Evolutionary conservation across 371 early-diverging fungal species (phyloP), one percentile per base, ranked within the genome.

Genomic region (Mitosporidium daphniae): DNA sequence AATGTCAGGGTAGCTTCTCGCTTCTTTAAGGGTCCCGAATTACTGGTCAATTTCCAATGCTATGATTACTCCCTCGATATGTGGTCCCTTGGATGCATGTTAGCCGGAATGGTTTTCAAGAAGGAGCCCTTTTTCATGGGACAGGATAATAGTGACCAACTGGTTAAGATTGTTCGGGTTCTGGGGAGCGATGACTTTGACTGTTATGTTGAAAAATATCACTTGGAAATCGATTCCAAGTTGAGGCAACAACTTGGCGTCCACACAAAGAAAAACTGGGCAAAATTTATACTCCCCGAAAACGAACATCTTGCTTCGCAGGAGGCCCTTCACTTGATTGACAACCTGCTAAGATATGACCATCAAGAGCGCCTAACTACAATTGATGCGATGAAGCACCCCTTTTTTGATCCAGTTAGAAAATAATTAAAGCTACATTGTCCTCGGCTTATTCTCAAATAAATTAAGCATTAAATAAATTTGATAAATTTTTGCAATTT

Each of bases 41-140:
- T 98, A 19, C 55, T 98, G 27, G 84, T 98, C 4, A 86, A 93
- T 40, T 77, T 77, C 43, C 73, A 66, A 34, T 61, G 62, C 37
- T 98, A 98, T 44, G 93, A 93, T 48, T 98, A 93, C 42, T 80
- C 89, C 14, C 49, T 98, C 31, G 99, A 98, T 44, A 71, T 98
- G 64, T 98, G 99, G 99, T 75, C 84, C 41, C 60, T 80, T 36
- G 99, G 99, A 8, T 89, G 91, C 47, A 86, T 94, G 73, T 66
- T 95, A 39, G 95, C 91, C 22, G 47, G 40, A 18, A 26, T 72
- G 69, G 75, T 94, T 14, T 89, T 84, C 61, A 68, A 74, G 31
- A 75, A 72, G 47, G 82, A 80, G 30, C 94, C 95, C 0, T 86
- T 98, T 45, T 98, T 98, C 62, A 75, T 80, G 37, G 95, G 94